phyloP scores from a whole-genome alignment of 148 eudicot species.

The Camellia granthamiana region DNA sequence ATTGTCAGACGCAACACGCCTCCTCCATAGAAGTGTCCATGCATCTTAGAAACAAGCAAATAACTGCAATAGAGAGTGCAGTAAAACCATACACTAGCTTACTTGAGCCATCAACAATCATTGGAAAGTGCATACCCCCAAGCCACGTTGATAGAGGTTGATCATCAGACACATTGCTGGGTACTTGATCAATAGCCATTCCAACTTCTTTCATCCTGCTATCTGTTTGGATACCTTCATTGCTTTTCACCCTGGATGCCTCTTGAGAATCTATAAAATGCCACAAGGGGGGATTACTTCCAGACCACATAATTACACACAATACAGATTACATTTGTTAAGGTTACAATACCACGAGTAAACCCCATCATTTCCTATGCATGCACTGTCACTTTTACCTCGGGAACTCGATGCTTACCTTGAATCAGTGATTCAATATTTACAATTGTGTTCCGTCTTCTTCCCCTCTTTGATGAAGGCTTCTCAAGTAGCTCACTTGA shows the following conservation, averaged over 20 bases:
- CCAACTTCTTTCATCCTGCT: constrained; percentile 22
- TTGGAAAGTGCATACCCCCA: constrained; percentile 42
- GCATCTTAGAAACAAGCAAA: neutral
- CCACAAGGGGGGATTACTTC: neutral
- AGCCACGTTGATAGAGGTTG: constrained; percentile 66
- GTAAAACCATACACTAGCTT: constrained; percentile 7
- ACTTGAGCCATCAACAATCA: constrained; percentile 41
- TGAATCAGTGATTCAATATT: constrained; percentile 25
- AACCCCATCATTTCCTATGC: neutral
- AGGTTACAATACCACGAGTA: neutral
- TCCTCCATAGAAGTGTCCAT: no score
- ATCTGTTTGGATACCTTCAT: constrained; percentile 22
- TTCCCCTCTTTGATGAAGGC: constrained; percentile 31
- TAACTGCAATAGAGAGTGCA: neutral
- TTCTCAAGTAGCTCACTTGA: constrained; percentile 5
- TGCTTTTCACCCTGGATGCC: constrained; percentile 18
- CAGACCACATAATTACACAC: neutral
- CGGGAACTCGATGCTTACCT: constrained; percentile 30
- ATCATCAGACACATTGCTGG: constrained; percentile 47
- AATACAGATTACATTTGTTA: neutral
- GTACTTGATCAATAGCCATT: constrained; percentile 18
- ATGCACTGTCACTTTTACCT: neutral
- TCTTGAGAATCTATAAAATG: constrained; percentile 33
- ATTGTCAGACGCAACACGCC: no score
- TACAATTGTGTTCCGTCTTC: constrained; percentile 18